A percentile compares a stretch with the other conserved stretches of the same genome.
Conservation (phyloP, 148 eudicot species). For the Chenopodium berlandieri region DNA sequence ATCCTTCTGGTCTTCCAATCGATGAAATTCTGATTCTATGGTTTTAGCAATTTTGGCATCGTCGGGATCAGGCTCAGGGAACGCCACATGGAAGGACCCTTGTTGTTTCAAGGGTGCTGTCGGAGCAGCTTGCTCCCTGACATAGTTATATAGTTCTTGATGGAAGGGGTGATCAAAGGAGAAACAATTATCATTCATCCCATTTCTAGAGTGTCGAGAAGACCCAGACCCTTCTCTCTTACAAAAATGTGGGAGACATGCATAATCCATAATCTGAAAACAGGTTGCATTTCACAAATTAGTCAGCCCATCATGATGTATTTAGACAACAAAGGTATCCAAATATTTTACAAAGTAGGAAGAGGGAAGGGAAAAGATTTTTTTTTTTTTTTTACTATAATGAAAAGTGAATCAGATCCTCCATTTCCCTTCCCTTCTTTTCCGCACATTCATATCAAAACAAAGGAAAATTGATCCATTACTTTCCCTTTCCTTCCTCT, state of each 20-base stretch:
- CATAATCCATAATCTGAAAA: slow-evolving; percentile 92
- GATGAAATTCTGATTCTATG: slow-evolving; percentile 71
- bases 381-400: no score
- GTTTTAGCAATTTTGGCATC: slow-evolving; percentile 76
- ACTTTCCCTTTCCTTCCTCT: neutral
- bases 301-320: slow-evolving; percentile 2
- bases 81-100: slow-evolving; percentile 78
- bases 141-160: slow-evolving; percentile 60
- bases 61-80: slow-evolving; percentile 72
- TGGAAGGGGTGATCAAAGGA: slow-evolving; percentile 70
- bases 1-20: slow-evolving; percentile 45
- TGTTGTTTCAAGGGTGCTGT: slow-evolving; percentile 49
- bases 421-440: neutral
- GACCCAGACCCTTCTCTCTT: slow-evolving; percentile 91
- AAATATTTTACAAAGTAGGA: no score
- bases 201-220: slow-evolving; percentile 65
- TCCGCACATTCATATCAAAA: neutral
- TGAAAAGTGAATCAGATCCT: neutral
- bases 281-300: slow-evolving; percentile 2
- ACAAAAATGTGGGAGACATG: slow-evolving; percentile 93
- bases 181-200: slow-evolving; percentile 56
- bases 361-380: neutral
- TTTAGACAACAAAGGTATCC: no score
- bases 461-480: neutral
- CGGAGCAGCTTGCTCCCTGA: slow-evolving; percentile 51